Evolutionary conservation across 176 grass and related monocot species (phyloP).

Genomic region (Oryza meridionalis): DNA sequence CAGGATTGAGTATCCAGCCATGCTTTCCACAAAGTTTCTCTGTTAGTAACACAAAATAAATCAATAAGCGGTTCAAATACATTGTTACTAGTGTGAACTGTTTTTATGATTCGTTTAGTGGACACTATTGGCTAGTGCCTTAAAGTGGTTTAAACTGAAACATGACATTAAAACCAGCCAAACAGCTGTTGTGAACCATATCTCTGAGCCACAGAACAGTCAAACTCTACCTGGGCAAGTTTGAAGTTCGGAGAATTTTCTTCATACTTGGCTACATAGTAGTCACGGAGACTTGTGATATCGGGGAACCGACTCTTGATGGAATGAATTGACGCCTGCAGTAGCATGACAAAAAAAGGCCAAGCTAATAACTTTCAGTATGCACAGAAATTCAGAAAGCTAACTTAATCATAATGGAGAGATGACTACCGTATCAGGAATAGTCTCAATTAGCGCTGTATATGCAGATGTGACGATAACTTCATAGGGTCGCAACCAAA

Average conservation of each 20-base stretch:
- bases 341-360: constrained; percentile 32
- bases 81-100: constrained; percentile 7
- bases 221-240: constrained; percentile 77
- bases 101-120: background rate
- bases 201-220: background rate
- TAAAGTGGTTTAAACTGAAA: background rate
- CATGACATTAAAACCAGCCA: background rate
- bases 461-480: constrained; percentile 97
- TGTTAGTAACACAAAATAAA: constrained; percentile 50
- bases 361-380: constrained; percentile 35
- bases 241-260: constrained; percentile 98
- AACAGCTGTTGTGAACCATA: background rate
- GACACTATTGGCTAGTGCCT: background rate
- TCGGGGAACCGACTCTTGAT: constrained; percentile 96
- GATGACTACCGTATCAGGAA: constrained; percentile 87
- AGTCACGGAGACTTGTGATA: constrained; percentile 84
- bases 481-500: constrained; percentile 98
- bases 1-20: constrained; percentile 96
- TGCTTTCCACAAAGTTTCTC: constrained; percentile 99
- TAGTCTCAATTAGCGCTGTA: constrained; percentile 98
- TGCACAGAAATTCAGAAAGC: constrained; percentile 5
- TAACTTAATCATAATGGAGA: constrained; percentile 13
- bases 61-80: constrained; percentile 17
- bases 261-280: constrained; percentile 91
- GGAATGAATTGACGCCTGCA: constrained; percentile 97